A percentile compares a stretch with the other conserved stretches of the same genome.
Evolutionary conservation across 768 basidiomycete species (phyloP).

Genomic region (Hericium alpestre): DNA sequence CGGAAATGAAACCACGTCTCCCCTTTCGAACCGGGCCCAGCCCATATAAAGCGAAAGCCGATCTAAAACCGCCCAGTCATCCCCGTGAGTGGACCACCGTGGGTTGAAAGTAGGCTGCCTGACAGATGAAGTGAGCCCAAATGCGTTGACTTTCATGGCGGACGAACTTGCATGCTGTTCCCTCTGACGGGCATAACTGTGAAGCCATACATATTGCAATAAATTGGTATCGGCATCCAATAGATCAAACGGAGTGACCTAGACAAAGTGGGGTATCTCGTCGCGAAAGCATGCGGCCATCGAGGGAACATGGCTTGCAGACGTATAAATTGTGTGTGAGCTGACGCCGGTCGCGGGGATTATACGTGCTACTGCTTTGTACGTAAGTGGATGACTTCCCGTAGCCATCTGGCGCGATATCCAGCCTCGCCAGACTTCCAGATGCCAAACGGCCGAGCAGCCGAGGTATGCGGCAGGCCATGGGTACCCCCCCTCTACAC

Average conservation of each 20-base stretch:
- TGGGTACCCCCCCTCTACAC: too few species aligned
- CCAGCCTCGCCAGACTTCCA: too few species aligned
- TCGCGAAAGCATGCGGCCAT: too few species aligned
- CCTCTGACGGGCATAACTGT: slow-evolving; percentile 8
- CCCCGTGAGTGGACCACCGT: slow-evolving; percentile 5
- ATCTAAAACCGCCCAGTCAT: slow-evolving; percentile 9
- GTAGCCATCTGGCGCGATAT: too few species aligned
- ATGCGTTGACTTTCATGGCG: not conserved
- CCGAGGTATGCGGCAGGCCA: too few species aligned
- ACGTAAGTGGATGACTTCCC: too few species aligned
- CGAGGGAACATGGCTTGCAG: too few species aligned
- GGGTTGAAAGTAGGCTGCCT: slow-evolving; percentile 15
- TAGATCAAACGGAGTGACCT: not conserved
- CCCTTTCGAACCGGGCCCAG: slow-evolving; percentile 6
- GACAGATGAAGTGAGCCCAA: not conserved
- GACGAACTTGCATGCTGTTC: slow-evolving; percentile 13
- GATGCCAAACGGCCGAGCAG: too few species aligned
- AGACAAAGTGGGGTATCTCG: too few species aligned
- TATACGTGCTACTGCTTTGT: too few species aligned
- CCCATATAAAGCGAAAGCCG: slow-evolving; percentile 5
- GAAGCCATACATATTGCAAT: slow-evolving; percentile 9
- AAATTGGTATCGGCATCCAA: slow-evolving; percentile 7
- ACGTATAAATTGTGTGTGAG: too few species aligned
- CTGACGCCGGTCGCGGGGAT: too few species aligned
- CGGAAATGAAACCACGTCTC: slow-evolving; percentile 11